Evolutionary conservation across 108 stramenopile genomes (phyloP).

Genomic region (Conticribra guillardii): DNA sequence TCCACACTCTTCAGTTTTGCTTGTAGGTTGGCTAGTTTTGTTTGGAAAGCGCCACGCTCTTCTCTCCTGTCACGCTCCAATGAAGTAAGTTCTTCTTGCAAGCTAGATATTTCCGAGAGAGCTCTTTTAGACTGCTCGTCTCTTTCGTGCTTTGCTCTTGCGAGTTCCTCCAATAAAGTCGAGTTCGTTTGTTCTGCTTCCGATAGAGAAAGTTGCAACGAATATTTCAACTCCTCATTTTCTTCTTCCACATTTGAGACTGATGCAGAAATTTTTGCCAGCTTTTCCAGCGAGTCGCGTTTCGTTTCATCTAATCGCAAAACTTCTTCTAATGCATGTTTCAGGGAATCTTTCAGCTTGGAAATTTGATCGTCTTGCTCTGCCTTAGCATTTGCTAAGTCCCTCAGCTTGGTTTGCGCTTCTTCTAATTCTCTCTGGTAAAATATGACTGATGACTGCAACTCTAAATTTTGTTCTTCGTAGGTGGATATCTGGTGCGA

Average conservation of each 20-base stretch:
- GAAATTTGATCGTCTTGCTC: slow-evolving; percentile 27
- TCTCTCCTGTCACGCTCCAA: background rate
- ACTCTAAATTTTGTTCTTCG: slow-evolving; percentile 6
- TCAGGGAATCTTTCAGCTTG: slow-evolving; percentile 27
- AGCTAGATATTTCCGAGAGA: slow-evolving; percentile 7
- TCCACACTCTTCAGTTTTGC: slow-evolving; percentile 11
- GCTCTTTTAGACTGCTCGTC: slow-evolving; percentile 12
- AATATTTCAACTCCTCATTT: slow-evolving; percentile 32
- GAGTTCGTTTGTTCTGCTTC: background rate
- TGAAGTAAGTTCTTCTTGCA: slow-evolving; percentile 6
- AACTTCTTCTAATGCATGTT: slow-evolving; percentile 31
- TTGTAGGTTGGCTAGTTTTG: background rate
- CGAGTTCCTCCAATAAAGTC: slow-evolving; percentile 1
- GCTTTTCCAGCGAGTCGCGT: slow-evolving; percentile 17
- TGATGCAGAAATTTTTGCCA: slow-evolving; percentile 23
- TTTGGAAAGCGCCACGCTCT: background rate
- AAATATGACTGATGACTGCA: slow-evolving; percentile 8
- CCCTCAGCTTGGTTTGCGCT: background rate
- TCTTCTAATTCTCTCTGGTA: slow-evolving; percentile 21
- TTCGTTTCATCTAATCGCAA: slow-evolving; percentile 28
- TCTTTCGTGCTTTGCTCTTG: slow-evolving; percentile 4
- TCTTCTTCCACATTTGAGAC: slow-evolving; percentile 33
- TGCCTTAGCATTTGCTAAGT: background rate
- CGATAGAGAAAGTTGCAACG: slow-evolving; percentile 11
- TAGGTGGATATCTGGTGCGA: background rate